Conservation (phyloP, 1,284 basidiomycete species). For the Chondrostereum purpureum region DNA sequence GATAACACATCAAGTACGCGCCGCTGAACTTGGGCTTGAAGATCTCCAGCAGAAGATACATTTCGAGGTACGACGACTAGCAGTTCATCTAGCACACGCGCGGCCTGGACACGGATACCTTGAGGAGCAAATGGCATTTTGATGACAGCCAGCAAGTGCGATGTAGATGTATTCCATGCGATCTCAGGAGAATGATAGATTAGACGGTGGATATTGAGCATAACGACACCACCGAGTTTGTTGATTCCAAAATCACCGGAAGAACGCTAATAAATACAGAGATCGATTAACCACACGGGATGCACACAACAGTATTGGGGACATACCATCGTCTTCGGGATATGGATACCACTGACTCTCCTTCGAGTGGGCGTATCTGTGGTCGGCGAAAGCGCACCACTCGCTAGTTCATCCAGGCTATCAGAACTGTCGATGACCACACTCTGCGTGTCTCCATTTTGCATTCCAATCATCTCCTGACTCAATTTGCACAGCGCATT, state of each 20-base stretch:
- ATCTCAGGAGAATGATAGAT: slow-evolving; percentile 72
- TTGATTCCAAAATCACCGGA: slow-evolving; percentile 81
- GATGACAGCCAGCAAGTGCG: slow-evolving; percentile 73
- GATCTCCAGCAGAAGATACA: slow-evolving; percentile 50
- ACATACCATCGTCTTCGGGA: slow-evolving; percentile 70
- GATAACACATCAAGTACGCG: slow-evolving; percentile 80
- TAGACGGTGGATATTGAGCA: slow-evolving; percentile 81
- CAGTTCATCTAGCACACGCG: slow-evolving; percentile 79
- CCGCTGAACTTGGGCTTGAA: slow-evolving; percentile 69
- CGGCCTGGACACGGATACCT: slow-evolving; percentile 83
- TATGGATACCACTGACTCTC: slow-evolving; percentile 78
- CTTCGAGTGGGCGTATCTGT: slow-evolving; percentile 51
- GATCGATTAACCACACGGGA: too few relatives aligned
- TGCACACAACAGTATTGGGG: too few relatives aligned
- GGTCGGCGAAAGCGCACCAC: slow-evolving; percentile 33
- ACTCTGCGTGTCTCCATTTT: neutral
- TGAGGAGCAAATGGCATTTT: slow-evolving; percentile 63
- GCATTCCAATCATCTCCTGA: slow-evolving; percentile 81
- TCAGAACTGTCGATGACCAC: slow-evolving; percentile 26
- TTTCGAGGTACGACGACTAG: slow-evolving; percentile 68
- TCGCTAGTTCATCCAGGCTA: slow-evolving; percentile 35
- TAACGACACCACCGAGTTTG: slow-evolving; percentile 74
- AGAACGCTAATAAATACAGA: slow-evolving; percentile 46
- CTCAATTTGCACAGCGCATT: slow-evolving; percentile 80
- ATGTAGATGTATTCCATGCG: slow-evolving; percentile 81